phyloP scores from a whole-genome alignment of 768 basidiomycete species.

The Tephrocybe sp. region DNA sequence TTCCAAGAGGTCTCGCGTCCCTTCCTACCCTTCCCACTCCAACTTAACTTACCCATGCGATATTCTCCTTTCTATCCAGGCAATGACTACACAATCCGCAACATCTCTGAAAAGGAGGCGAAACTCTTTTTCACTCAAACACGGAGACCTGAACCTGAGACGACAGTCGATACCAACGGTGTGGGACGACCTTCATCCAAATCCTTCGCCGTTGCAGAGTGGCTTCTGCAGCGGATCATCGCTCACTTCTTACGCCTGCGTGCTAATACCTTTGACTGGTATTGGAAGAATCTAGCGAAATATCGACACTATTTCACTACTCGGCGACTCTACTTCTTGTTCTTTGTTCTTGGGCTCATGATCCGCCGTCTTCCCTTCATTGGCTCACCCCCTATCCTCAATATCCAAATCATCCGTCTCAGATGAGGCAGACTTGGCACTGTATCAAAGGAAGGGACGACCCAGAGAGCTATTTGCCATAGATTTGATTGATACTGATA shows the following conservation, averaged over 20 bases:
- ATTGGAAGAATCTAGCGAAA: constrained; percentile 14
- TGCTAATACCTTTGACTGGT: constrained; percentile 15
- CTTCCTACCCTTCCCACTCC: constrained; percentile 2
- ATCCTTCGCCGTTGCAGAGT: constrained; percentile 15
- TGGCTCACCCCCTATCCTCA: constrained; percentile 23
- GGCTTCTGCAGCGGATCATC: constrained; percentile 18
- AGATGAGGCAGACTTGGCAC: too few species aligned
- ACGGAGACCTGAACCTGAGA: constrained; percentile 33
- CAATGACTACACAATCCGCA: constrained; percentile 88
- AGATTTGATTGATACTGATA: too few species aligned
- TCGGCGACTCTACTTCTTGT: constrained; percentile 20
- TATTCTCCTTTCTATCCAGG: constrained; percentile 40
- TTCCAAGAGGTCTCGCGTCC: constrained; percentile 69
- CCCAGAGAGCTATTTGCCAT: too few species aligned
- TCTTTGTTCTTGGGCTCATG: constrained; percentile 20
- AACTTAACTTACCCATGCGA: neutral
- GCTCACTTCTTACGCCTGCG: constrained; percentile 9
- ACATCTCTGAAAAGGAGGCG: constrained; percentile 76
- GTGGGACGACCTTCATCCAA: constrained; percentile 16
- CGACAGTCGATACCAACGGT: constrained; percentile 5
- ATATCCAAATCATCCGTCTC: constrained; percentile 20
- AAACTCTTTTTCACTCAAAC: constrained; percentile 93
- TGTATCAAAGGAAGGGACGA: too few species aligned
- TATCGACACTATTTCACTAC: constrained; percentile 16
- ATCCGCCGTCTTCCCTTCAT: constrained; percentile 22